Evolutionary conservation across 768 basidiomycete genomes (phyloP), one percentile per base, ranked within the genome.

Genomic region (Mycena indigotica): DNA sequence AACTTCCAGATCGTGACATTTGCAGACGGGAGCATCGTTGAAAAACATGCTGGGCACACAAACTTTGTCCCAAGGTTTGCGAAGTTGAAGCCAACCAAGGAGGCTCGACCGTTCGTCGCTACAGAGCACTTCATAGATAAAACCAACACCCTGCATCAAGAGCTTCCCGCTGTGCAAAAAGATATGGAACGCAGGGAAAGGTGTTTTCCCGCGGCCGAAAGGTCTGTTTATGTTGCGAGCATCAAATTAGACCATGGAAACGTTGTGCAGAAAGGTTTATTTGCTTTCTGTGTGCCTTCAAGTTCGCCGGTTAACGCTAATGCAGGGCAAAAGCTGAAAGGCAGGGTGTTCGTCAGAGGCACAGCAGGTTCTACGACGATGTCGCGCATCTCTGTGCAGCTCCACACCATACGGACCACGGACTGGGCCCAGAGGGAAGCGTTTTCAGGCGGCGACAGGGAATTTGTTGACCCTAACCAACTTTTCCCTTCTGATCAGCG

Each of bases 11-110:
- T 52, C 29, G 55, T 60, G 13, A 53, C 28, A 15, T 60, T 60
- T 26, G 52, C 29, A 16, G 52, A 56, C 28, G 59, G 59, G 3
- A 28, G 39, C 6, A 56, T 19, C 8, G 35, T 28, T 13, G 30
- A 60, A 6, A 6, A 56, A 3, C 55, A 24, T 3, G 59, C 55
- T 3, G 59, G 59, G 28, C 25, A 60, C 24, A 56, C 59, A 2
- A 56, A 19, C 10, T 60, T 60, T 39, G 16, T 24, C 1, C 59
- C 54, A 3, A 50, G 29, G 28, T 60, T 40, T 16, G 4, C 38
- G 35, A n/a, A n/a, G n/a, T n/a, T n/a, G n/a, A n/a, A n/a, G n/a
- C n/a, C n/a, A n/a, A n/a, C n/a, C n/a, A n/a, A n/a, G n/a, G n/a
- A n/a, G n/a, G n/a, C n/a, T n/a, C 39, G 17, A 21, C 40, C 26